Percentiles rank a stretch among this genome's conserved stretches.
Evolutionary conservation across 1,284 basidiomycete species (phyloP).

Genomic region (Xerocomus minutiporus): DNA sequence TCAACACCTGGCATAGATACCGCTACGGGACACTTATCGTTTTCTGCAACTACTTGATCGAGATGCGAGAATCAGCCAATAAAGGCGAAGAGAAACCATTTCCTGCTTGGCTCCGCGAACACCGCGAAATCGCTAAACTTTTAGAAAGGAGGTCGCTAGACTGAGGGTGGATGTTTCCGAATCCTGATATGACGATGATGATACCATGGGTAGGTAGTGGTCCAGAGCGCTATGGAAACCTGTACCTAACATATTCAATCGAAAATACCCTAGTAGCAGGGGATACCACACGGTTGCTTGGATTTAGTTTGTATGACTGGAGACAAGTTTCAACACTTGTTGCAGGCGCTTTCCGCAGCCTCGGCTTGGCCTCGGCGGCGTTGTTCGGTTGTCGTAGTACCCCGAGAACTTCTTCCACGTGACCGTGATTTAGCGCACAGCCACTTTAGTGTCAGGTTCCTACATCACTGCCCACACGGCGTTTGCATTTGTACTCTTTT

Average conservation of each 20-base stretch:
- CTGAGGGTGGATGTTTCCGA: constrained; percentile 28
- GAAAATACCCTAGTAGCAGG: not conserved
- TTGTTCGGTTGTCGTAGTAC: constrained; percentile 1
- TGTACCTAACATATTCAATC: not conserved
- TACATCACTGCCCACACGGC: constrained; percentile 4
- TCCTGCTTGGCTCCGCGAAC: constrained; percentile 78
- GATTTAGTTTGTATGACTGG: not conserved
- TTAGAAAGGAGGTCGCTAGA: constrained; percentile 73
- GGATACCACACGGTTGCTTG: not conserved
- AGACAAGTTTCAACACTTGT: not conserved
- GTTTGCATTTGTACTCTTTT: constrained; percentile 9
- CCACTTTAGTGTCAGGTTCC: constrained; percentile 20
- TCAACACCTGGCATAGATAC: constrained; percentile 41
- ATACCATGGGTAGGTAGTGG: not conserved
- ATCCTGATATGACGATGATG: not conserved
- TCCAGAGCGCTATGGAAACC: constrained; percentile 2
- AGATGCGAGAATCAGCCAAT: constrained; percentile 50
- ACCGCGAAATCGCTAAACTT: constrained; percentile 79
- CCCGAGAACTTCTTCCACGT: constrained; percentile 14
- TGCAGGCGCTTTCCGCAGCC: not conserved
- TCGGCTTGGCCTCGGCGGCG: not conserved
- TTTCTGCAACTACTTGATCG: constrained; percentile 93
- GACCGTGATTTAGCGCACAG: constrained; percentile 21
- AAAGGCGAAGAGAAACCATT: constrained; percentile 53
- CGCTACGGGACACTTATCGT: constrained; percentile 93